Base-by-base conservation (phyloP, 2,329 filamentous ascomycete genomes). In the Phialemoniopsis sp. region DNA sequence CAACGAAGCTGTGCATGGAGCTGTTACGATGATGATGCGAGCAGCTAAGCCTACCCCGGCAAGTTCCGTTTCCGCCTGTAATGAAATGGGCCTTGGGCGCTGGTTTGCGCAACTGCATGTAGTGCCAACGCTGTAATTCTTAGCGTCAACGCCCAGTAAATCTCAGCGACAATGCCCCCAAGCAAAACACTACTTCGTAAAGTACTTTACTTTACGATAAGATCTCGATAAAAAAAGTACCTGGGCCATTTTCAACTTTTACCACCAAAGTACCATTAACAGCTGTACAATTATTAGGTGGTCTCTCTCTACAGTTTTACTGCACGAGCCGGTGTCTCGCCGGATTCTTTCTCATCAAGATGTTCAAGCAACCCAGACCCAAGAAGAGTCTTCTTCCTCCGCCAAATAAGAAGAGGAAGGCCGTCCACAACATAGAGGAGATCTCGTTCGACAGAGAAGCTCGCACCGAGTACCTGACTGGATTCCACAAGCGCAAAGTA, bases 401-500 rank as follows among this genome's bases (percentile, higher is more conserved):
- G 2, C 72, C 72, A 12, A 68, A 66, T n/a, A 89, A 85, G 64
- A 84, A 80, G 55, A 73, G 85, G 48, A 87, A 85, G 60, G 61
- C 63, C 45, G 57, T 72, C 13, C 68, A 71, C 34, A 65, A 70
- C 30, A 71, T 87, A 44, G 87, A 90, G 56, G 88, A 95, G 59
- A 85, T 98, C 61, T 80, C 71, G 38, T 98, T 97, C 66, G 89
- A 98, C 66, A 67, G 76, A 45, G 73, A 75, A 45, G 87, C 87
- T 34, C 83, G 93, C 48, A 70, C 85, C 48, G 89, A 97, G 56
- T 98, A 87, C 58, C 73, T 98, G 42, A 96, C 89, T 0, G 93
- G 93, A 3, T 98, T 98, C 66, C 90, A 91, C 70, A 98, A 97
- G 73, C 85, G 93, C 62, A 97, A 96, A 63, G 68, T 87, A 38